Conservation (phyloP, 2,329 filamentous ascomycete genomes). For the Botrytis porri region DNA sequence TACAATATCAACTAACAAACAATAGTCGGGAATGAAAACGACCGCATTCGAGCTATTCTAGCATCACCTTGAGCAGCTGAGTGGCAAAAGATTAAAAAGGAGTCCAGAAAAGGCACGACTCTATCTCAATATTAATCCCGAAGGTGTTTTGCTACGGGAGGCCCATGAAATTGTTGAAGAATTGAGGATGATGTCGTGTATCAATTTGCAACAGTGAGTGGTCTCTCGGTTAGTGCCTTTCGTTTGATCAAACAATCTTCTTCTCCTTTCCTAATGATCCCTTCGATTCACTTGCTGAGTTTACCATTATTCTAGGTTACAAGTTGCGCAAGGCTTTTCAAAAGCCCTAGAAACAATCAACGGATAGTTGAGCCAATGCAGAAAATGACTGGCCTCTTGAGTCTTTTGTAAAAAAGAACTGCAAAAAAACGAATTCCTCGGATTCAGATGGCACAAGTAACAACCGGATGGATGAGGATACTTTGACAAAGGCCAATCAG, state of each 20-base stretch:
- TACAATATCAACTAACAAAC: neutral
- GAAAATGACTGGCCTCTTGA: neutral
- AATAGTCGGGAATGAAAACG: conserved; percentile 42
- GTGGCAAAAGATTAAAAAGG: neutral
- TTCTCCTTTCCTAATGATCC: neutral
- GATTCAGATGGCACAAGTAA: too few relatives aligned
- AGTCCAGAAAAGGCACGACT: conserved; percentile 14
- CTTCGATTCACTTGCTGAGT: neutral
- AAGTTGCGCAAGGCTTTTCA: conserved; percentile 18
- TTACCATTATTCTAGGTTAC: neutral
- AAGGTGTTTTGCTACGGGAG: conserved; percentile 43
- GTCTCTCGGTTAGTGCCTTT: fast-evolving
- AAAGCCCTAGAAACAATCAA: conserved; percentile 6
- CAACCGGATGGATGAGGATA: neutral
- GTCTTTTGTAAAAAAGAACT: neutral
- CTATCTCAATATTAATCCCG: conserved; percentile 42
- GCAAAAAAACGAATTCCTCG: neutral
- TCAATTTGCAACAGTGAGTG: conserved; percentile 37
- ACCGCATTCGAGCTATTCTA: conserved; percentile 42
- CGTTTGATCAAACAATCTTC: fast-evolving
- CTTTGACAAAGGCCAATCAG: neutral
- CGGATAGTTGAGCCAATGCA: neutral
- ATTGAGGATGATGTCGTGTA: conserved; percentile 45
- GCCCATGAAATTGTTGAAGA: conserved; percentile 48
- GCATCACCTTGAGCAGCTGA: conserved; percentile 34